Evolutionary conservation across 331 rosid species (phyloP).

Genomic region (Malus hybrid): DNA sequence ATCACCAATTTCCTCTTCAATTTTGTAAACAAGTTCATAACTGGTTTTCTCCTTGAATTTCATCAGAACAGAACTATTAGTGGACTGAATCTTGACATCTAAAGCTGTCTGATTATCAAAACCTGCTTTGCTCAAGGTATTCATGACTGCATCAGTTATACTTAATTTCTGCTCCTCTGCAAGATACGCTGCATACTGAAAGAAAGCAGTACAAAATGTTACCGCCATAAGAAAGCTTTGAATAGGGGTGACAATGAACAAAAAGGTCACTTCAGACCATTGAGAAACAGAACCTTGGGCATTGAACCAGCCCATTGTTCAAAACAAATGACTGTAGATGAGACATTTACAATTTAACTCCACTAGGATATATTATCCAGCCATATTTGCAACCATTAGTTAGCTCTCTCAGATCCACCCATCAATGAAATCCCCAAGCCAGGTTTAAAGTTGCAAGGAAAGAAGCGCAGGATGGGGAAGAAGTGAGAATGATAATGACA

Average conservation of each 20-base stretch:
- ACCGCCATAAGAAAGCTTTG: constrained; percentile 3
- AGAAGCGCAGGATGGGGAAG: neutral
- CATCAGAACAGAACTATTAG: constrained; percentile 58
- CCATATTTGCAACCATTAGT: neutral
- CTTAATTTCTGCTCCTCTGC: constrained; percentile 34
- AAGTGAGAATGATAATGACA: neutral
- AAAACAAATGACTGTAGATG: constrained; percentile 7
- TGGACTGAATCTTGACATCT: constrained; percentile 71
- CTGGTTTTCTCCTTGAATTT: constrained; percentile 47
- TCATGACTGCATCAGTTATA: constrained; percentile 44
- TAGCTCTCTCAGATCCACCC: neutral
- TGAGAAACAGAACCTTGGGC: neutral
- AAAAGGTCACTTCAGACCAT: constrained; percentile 2
- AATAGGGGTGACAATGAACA: neutral
- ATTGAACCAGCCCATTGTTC: neutral
- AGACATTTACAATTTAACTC: neutral
- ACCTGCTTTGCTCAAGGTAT: constrained; percentile 53
- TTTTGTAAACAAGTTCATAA: constrained; percentile 61
- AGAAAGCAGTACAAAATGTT: constrained; percentile 25
- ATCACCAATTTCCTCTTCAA: constrained; percentile 44
- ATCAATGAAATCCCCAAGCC: neutral
- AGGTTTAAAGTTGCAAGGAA: neutral
- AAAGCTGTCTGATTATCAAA: constrained; percentile 37
- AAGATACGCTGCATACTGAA: constrained; percentile 85
- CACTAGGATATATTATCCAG: neutral